Conservation (phyloP, 1,284 basidiomycete genomes). For the Amanita bisporigera region DNA sequence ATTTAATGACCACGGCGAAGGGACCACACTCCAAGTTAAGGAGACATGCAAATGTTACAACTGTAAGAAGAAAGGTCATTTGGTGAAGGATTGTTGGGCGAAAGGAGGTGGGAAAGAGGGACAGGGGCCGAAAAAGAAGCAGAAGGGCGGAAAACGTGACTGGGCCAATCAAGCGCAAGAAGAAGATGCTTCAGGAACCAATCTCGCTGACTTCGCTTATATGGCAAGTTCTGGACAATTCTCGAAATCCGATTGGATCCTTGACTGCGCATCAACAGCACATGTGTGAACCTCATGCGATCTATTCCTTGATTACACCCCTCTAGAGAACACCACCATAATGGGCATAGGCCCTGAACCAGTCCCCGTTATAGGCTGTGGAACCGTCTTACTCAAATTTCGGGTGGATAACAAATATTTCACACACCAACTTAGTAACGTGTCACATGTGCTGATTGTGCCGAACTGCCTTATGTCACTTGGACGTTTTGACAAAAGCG, state of each 20-base stretch:
- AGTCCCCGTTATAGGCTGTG: slow-evolving; percentile 2
- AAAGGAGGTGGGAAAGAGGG: no score
- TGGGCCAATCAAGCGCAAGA: no score
- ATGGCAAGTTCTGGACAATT: no score
- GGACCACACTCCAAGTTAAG: background rate
- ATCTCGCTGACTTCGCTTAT: no score
- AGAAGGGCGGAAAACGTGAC: no score
- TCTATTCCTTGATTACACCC: background rate
- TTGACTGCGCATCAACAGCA: background rate
- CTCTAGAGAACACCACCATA: background rate
- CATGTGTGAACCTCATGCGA: background rate
- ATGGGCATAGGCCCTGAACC: background rate
- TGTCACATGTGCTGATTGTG: slow-evolving; percentile 16
- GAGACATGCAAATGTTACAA: slow-evolving; percentile 18
- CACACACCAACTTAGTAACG: no score
- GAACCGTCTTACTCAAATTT: slow-evolving; percentile 13
- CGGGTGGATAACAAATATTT: slow-evolving; percentile 6
- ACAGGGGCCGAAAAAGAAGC: no score
- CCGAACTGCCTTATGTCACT: slow-evolving; percentile 32
- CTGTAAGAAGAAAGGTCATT: slow-evolving; percentile 12
- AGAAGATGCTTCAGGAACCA: background rate
- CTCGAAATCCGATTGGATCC: background rate
- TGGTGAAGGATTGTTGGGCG: background rate
- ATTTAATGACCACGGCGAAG: background rate
- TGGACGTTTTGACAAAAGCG: slow-evolving; percentile 22